Conservation (phyloP, 306 rosid species). For the Oxytropis ochrocephala region DNA sequence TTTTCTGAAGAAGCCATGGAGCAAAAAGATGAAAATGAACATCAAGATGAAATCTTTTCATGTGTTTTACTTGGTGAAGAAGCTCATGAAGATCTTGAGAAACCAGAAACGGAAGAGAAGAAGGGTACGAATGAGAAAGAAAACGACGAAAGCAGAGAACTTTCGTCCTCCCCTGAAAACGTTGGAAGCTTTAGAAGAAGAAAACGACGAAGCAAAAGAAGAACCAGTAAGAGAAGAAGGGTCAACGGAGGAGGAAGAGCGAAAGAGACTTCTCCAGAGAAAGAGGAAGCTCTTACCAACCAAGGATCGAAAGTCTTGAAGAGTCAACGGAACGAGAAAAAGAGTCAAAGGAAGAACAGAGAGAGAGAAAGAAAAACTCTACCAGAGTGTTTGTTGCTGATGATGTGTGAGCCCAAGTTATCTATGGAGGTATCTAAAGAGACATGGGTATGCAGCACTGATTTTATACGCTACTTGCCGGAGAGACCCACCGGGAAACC, state of each 20-base stretch:
- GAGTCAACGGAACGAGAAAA: slow-evolving; percentile 14
- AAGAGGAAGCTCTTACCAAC: slow-evolving; percentile 4
- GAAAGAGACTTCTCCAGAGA: neutral
- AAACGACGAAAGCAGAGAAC: slow-evolving; percentile 17
- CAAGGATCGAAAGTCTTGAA: neutral
- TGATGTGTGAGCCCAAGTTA: slow-evolving; percentile 98
- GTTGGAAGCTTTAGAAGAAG: slow-evolving; percentile 12
- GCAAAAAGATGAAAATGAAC: neutral
- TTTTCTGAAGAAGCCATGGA: slow-evolving; percentile 7
- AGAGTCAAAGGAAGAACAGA: slow-evolving; percentile 27
- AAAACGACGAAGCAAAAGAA: slow-evolving; percentile 7
- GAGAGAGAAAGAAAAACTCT: slow-evolving; percentile 34
- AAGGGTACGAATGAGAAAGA: neutral
- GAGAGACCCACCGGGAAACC: slow-evolving; percentile 40
- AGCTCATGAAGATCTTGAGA: slow-evolving; percentile 28
- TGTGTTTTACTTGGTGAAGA: slow-evolving; percentile 19
- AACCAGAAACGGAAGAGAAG: slow-evolving; percentile 13
- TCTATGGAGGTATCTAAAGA: slow-evolving; percentile 97
- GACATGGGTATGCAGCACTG: slow-evolving; percentile 90
- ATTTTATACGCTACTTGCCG: slow-evolving; percentile 72
- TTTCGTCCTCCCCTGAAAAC: slow-evolving; percentile 13
- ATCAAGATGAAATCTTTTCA: slow-evolving; percentile 14
- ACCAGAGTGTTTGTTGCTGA: slow-evolving; percentile 81
- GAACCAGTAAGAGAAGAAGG: neutral
- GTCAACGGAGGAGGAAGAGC: slow-evolving; percentile 25